A percentile compares a stretch with the other conserved stretches of the same genome.
Conservation (phyloP, 148 eudicot genomes). For the Rhododendron williamsianum region DNA sequence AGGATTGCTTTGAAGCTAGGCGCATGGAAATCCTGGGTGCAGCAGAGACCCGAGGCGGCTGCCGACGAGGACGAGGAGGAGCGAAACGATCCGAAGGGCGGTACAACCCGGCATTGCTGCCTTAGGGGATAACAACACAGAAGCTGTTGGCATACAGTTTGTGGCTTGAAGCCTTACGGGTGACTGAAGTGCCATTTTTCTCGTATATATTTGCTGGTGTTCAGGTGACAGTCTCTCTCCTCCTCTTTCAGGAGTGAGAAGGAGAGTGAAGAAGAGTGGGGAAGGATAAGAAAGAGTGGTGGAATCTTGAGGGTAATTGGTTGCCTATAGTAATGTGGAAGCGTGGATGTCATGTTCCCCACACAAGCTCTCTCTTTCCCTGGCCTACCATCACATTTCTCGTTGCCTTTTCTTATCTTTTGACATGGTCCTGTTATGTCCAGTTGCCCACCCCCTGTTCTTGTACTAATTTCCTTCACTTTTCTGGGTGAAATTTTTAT, state of each 20-base stretch:
- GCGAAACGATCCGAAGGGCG: constrained; percentile 37
- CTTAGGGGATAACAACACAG: constrained; percentile 20
- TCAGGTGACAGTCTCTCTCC: neutral
- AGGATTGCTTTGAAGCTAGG: constrained; percentile 71
- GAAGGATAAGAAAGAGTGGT: constrained; percentile 3
- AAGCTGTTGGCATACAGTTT: constrained; percentile 15
- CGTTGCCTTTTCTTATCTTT: constrained; percentile 20
- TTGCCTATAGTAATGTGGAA: constrained; percentile 11
- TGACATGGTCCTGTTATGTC: neutral
- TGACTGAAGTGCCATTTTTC: constrained; percentile 31
- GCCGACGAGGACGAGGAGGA: constrained; percentile 17
- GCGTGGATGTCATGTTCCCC: constrained; percentile 52
- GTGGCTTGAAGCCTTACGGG: constrained; percentile 15
- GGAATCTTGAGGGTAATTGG: constrained; percentile 8
- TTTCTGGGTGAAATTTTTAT: neutral
- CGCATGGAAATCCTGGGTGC: constrained; percentile 71
- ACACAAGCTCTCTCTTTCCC: constrained; percentile 18
- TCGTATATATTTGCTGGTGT: neutral
- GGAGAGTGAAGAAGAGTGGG: constrained; percentile 3
- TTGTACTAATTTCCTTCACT: neutral
- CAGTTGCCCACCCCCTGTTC: neutral
- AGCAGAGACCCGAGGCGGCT: constrained; percentile 15
- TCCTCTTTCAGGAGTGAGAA: neutral
- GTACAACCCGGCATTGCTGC: constrained; percentile 33
- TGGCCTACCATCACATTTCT: neutral